These are phyloP conservation scores for Kockovaella imperatae DNA, from an alignment of 768 basidiomycete species.

Conservation along the genomic window DNA sequence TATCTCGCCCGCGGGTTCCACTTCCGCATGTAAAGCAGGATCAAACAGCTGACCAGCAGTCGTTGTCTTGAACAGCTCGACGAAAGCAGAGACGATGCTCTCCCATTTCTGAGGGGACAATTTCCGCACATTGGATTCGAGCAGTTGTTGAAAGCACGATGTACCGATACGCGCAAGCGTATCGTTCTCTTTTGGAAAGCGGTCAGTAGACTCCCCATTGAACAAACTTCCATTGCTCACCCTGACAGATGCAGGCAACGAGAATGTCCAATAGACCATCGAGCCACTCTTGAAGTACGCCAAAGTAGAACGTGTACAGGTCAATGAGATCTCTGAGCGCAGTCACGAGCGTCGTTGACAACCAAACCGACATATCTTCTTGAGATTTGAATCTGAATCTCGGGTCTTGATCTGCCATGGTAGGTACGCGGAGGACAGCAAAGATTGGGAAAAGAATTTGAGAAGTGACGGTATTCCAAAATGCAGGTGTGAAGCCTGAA, in stretches of 20 bases:
- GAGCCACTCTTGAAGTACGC: conserved; percentile 76
- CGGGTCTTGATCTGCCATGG: not conserved
- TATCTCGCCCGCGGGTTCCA: conserved; percentile 44
- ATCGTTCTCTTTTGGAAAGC: conserved; percentile 71
- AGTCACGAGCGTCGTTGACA: conserved; percentile 98
- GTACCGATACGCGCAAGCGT: conserved; percentile 96
- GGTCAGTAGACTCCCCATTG: not conserved
- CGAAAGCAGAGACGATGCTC: conserved; percentile 80
- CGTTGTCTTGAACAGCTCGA: conserved; percentile 92
- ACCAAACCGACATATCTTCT: conserved; percentile 99
- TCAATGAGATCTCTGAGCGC: conserved; percentile 91
- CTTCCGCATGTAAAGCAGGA: conserved; percentile 75
- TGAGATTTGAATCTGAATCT: conserved; percentile 70
- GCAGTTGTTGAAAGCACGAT: conserved; percentile 88
- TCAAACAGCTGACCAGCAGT: conserved; percentile 97
- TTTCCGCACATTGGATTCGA: conserved; percentile 86
- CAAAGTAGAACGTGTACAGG: conserved; percentile 91
- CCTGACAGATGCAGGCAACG: conserved; percentile 97
- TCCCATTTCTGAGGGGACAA: conserved; percentile 82
- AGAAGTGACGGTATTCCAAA: conserved; percentile 97
- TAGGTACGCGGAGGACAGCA: conserved; percentile 82
- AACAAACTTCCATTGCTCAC: conserved; percentile 48
- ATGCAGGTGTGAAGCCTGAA: conserved; percentile 71
- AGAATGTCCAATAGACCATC: conserved; percentile 90
- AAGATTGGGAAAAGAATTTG: conserved; percentile 98